These are phyloP conservation scores for Xylaria sp. DNA, from an alignment of 2,329 filamentous ascomycete species.

Conservation along the genomic window DNA sequence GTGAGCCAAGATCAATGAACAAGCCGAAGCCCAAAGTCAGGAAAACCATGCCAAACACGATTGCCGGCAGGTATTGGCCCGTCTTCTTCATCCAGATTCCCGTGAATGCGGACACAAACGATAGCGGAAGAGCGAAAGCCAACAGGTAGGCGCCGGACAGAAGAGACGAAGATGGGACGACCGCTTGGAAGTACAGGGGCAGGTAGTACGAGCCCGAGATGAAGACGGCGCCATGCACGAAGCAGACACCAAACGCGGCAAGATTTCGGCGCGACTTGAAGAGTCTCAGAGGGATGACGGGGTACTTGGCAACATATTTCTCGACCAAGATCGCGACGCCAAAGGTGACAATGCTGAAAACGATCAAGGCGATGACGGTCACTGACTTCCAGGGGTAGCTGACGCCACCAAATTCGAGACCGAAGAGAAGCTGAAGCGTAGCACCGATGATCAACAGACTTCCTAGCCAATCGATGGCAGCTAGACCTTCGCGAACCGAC, in stretches of 20 bases:
- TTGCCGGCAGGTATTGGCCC: conserved; percentile 70
- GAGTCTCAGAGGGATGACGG: conserved; percentile 78
- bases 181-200: conserved; percentile 81
- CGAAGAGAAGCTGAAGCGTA: conserved; percentile 86
- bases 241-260: conserved; percentile 72
- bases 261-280: conserved; percentile 75
- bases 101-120: conserved; percentile 67
- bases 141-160: conserved; percentile 76
- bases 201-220: conserved; percentile 83
- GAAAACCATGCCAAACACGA: conserved; percentile 67
- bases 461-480: conserved; percentile 69
- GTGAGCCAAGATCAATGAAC: conserved; percentile 69
- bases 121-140: conserved; percentile 74
- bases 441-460: conserved; percentile 74
- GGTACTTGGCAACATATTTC: conserved; percentile 76
- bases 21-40: conserved; percentile 73
- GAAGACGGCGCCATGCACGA: conserved; percentile 80
- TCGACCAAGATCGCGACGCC: conserved; percentile 78
- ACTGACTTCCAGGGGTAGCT: conserved; percentile 78
- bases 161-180: conserved; percentile 70
- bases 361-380: conserved; percentile 78
- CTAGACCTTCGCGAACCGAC: conserved; percentile 68
- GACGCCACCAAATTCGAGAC: conserved; percentile 84
- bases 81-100: conserved; percentile 71
- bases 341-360: conserved; percentile 74